phyloP scores from a whole-genome alignment of 768 basidiomycete genomes.

The Botryobasidium botryosum region DNA sequence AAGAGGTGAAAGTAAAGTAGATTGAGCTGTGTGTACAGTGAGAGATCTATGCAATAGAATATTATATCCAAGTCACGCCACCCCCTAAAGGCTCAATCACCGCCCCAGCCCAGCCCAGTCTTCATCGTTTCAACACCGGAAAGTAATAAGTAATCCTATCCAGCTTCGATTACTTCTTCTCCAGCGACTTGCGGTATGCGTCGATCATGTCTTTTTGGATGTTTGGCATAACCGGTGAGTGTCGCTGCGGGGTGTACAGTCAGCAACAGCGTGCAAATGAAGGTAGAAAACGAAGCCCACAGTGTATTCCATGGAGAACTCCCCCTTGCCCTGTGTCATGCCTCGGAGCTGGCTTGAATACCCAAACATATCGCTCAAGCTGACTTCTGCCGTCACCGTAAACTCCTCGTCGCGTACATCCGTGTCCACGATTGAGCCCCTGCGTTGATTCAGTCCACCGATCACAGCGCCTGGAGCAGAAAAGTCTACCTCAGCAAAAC shows the following conservation, averaged over 20 bases:
- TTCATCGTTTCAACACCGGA: too few relatives aligned
- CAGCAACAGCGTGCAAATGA: neutral
- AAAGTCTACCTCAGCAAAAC: neutral
- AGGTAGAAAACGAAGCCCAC: constrained; percentile 22
- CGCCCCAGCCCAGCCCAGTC: too few relatives aligned
- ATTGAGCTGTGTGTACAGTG: too few relatives aligned
- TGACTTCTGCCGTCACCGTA: constrained; percentile 76
- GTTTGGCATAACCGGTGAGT: constrained; percentile 69
- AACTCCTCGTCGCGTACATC: constrained; percentile 98
- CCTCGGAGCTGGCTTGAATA: constrained; percentile 89
- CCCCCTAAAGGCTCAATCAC: too few relatives aligned
- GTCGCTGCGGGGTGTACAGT: constrained; percentile 30
- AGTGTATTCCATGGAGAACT: constrained; percentile 61
- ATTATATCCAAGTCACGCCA: too few relatives aligned
- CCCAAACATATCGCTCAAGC: constrained; percentile 96
- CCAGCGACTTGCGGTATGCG: constrained; percentile 63
- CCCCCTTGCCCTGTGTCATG: constrained; percentile 91
- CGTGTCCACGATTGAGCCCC: constrained; percentile 88
- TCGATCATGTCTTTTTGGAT: constrained; percentile 82
- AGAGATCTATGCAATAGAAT: too few relatives aligned
- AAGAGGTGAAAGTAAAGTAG: too few relatives aligned
- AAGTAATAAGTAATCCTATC: too few relatives aligned
- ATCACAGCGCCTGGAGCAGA: constrained; percentile 57
- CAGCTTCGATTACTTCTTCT: constrained; percentile 24
- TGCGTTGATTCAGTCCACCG: constrained; percentile 79